phyloP scores from a whole-genome alignment of 352 stramenopile genomes.

The Stephanocyclus meneghinianus region DNA sequence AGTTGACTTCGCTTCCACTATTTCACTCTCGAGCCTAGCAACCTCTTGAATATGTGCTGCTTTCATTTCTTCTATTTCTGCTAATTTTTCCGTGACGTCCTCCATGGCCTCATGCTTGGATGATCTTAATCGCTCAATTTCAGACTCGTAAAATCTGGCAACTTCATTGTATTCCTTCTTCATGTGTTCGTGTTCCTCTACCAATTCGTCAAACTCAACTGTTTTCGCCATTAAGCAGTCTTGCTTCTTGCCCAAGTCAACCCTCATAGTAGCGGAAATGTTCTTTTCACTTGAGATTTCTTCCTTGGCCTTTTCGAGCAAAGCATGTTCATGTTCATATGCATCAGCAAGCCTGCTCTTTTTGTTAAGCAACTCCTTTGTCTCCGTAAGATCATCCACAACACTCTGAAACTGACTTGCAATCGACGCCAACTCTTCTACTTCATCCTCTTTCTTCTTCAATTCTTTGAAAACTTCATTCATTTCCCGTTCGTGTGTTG shows the following conservation, averaged over 20 bases:
- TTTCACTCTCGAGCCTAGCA: conserved; percentile 1
- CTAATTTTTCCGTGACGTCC: conserved; percentile 17
- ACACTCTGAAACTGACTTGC: conserved; percentile 33
- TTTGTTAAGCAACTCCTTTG: conserved; percentile 15
- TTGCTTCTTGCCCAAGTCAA: neutral
- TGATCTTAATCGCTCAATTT: conserved; percentile 29
- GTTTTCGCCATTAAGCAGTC: neutral
- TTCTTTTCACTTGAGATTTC: conserved; percentile 37
- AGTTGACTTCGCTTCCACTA: neutral
- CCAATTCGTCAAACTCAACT: conserved; percentile 20
- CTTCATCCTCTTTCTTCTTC: conserved; percentile 15
- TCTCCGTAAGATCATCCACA: conserved; percentile 27
- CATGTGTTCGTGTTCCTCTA: conserved; percentile 24
- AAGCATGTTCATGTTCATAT: conserved; percentile 8
- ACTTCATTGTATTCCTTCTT: conserved; percentile 47
- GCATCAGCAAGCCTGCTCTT: conserved; percentile 14
- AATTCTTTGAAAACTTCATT: conserved; percentile 13
- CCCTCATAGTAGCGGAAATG: neutral
- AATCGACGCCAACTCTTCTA: conserved; percentile 19
- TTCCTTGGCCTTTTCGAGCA: conserved; percentile 10
- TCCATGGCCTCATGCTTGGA: conserved; percentile 20
- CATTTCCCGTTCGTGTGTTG: conserved; percentile 18
- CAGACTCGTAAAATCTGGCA: conserved; percentile 36
- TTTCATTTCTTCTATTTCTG: conserved; percentile 4
- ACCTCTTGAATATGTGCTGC: neutral